Evolutionary conservation across 345 rosid species (phyloP).

Genomic region (Physaria fendleri): DNA sequence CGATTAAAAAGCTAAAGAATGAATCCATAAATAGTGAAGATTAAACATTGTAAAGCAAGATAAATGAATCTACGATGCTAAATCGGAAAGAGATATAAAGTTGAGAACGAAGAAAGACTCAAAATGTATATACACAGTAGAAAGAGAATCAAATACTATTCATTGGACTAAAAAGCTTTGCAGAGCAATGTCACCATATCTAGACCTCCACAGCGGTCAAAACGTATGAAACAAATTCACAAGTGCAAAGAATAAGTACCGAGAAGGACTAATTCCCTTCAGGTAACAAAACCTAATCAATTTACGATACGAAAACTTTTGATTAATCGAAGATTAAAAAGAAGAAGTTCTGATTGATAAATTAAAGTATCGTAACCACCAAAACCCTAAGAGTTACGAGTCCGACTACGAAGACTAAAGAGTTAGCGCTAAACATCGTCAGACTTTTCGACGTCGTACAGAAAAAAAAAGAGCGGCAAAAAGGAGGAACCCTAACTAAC

Average conservation of each 20-base stretch:
- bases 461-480: not conserved
- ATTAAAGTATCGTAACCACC: constrained; percentile 12
- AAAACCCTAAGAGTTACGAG: constrained; percentile 22
- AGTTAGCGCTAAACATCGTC: not conserved
- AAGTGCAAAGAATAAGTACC: not conserved
- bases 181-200: constrained; percentile 15
- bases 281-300: constrained; percentile 14
- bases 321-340: constrained; percentile 8
- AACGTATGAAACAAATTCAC: not conserved
- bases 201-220: not conserved
- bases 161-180: not conserved
- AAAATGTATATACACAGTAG: not conserved
- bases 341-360: not conserved
- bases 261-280: not conserved
- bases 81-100: too few relatives aligned
- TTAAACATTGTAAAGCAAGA: too few relatives aligned
- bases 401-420: not conserved
- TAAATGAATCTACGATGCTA: too few relatives aligned
- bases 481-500: constrained; percentile 5
- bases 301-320: not conserved
- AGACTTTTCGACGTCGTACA: constrained; percentile 4
- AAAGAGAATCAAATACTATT: constrained; percentile 7
- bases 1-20: too few relatives aligned
- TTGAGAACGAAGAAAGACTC: too few relatives aligned
- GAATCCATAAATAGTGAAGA: too few relatives aligned